These are phyloP conservation scores for Diaporthe sp. DNA, from an alignment of 2,329 filamentous ascomycete genomes.

Conservation along the genomic window DNA sequence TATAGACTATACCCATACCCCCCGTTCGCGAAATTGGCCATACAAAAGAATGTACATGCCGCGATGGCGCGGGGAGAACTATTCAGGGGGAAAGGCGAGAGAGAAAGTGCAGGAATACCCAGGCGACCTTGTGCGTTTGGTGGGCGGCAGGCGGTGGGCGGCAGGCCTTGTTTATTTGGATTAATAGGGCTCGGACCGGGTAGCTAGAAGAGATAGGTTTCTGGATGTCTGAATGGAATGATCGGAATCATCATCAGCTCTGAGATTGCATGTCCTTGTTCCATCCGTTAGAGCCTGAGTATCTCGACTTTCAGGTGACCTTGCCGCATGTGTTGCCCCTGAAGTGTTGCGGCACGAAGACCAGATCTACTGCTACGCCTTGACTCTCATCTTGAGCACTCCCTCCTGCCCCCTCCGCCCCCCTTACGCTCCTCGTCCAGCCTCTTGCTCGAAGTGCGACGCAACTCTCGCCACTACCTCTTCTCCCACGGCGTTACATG, in stretches of 20 bases:
- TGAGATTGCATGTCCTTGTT: background rate
- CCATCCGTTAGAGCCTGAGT: conserved; percentile 42
- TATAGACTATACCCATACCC: conserved; percentile 43
- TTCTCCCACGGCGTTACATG: too few species aligned
- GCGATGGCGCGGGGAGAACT: conserved; percentile 13
- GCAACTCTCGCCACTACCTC: too few species aligned
- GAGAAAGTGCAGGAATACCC: conserved; percentile 33
- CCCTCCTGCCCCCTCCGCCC: too few species aligned
- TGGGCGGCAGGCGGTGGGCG: background rate
- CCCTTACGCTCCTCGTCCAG: too few species aligned
- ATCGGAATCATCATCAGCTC: background rate
- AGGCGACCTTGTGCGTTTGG: conserved; percentile 9
- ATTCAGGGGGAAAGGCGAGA: background rate
- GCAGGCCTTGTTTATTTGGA: conserved; percentile 1
- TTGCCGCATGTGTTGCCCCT: conserved; percentile 67
- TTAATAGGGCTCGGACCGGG: conserved; percentile 7
- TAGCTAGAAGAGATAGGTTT: conserved; percentile 13
- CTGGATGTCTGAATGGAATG: conserved; percentile 21
- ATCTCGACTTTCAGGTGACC: conserved; percentile 53
- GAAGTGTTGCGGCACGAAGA: conserved; percentile 59
- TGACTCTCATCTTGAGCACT: too few species aligned
- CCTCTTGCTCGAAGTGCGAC: too few species aligned
- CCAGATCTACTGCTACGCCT: too few species aligned
- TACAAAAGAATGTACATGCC: conserved; percentile 35
- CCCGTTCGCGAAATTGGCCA: conserved; percentile 30